These are phyloP conservation scores for Tolypocladium pustulatum DNA, from an alignment of 2,329 filamentous ascomycete species.

Conservation along the genomic window DNA sequence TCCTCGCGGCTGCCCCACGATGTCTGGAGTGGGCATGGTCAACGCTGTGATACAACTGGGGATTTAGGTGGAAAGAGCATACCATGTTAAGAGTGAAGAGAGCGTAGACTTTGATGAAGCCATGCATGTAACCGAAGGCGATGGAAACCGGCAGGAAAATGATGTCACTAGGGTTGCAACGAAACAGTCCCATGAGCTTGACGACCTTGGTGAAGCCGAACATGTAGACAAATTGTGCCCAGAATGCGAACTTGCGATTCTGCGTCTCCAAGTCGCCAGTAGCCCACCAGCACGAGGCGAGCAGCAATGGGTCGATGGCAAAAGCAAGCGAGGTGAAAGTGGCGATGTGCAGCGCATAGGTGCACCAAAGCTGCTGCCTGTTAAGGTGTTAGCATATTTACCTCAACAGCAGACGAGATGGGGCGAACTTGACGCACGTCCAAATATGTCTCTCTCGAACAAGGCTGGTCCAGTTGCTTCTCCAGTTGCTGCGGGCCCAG, in stretches of 20 bases:
- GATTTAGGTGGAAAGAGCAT: slow-evolving; percentile 25
- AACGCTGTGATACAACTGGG: not conserved
- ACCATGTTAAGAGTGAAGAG: slow-evolving; percentile 75
- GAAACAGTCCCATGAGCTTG: slow-evolving; percentile 80
- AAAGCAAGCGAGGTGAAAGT: slow-evolving; percentile 87
- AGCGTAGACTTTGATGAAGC: slow-evolving; percentile 84
- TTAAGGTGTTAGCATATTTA: not conserved
- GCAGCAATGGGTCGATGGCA: slow-evolving; percentile 62
- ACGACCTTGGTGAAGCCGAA: slow-evolving; percentile 78
- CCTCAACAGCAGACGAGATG: not conserved
- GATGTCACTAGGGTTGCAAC: slow-evolving; percentile 72
- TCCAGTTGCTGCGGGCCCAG: slow-evolving; percentile 96
- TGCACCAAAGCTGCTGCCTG: slow-evolving; percentile 87
- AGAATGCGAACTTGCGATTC: slow-evolving; percentile 44
- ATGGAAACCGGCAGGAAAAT: slow-evolving; percentile 73
- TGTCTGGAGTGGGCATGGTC: slow-evolving; percentile 45
- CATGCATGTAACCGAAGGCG: slow-evolving; percentile 86
- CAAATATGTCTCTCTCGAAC: slow-evolving; percentile 75
- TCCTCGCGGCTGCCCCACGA: slow-evolving; percentile 93
- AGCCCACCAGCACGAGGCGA: slow-evolving; percentile 59
- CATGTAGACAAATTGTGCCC: slow-evolving; percentile 61
- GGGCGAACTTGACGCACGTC: slow-evolving; percentile 38
- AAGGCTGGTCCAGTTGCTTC: slow-evolving; percentile 89
- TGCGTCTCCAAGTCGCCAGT: slow-evolving; percentile 48
- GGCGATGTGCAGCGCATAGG: slow-evolving; percentile 84